These are phyloP conservation scores for Geotrichum bryndzae DNA, from an alignment of 1,139 yeast species.

Conservation along the genomic window DNA sequence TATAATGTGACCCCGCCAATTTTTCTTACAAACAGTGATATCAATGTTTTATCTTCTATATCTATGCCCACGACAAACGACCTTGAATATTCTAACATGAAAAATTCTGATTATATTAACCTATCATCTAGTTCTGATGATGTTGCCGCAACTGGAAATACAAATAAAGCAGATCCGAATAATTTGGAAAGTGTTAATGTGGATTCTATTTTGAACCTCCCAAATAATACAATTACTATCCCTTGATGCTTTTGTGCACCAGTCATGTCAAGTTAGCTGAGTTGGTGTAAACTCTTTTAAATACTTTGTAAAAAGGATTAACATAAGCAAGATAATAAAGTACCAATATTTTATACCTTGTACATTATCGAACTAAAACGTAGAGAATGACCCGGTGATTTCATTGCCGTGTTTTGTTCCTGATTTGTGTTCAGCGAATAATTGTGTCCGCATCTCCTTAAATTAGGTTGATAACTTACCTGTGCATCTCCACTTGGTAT, in stretches of 20 bases:
- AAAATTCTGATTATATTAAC: slow-evolving; percentile 1
- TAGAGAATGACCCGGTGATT: too few relatives aligned
- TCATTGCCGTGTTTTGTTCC: too few relatives aligned
- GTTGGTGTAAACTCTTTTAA: not conserved
- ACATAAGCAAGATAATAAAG: too few relatives aligned
- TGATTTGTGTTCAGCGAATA: too few relatives aligned
- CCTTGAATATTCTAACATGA: not conserved
- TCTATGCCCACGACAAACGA: slow-evolving; percentile 1
- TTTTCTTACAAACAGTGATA: not conserved
- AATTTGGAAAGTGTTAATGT: not conserved
- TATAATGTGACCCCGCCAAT: not conserved
- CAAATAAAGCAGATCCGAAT: not conserved
- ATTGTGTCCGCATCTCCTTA: too few relatives aligned
- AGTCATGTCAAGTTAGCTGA: not conserved
- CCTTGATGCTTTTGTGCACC: not conserved
- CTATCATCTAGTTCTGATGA: not conserved
- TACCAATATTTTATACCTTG: too few relatives aligned
- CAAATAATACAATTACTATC: not conserved
- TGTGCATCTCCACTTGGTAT: too few relatives aligned
- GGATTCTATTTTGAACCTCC: not conserved
- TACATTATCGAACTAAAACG: too few relatives aligned
- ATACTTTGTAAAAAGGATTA: not conserved
- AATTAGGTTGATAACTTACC: too few relatives aligned
- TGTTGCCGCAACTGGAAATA: not conserved
- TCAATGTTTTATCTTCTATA: not conserved